Evolutionary conservation across 805 yeast species (phyloP).

Genomic region (Starmerella powellii): DNA sequence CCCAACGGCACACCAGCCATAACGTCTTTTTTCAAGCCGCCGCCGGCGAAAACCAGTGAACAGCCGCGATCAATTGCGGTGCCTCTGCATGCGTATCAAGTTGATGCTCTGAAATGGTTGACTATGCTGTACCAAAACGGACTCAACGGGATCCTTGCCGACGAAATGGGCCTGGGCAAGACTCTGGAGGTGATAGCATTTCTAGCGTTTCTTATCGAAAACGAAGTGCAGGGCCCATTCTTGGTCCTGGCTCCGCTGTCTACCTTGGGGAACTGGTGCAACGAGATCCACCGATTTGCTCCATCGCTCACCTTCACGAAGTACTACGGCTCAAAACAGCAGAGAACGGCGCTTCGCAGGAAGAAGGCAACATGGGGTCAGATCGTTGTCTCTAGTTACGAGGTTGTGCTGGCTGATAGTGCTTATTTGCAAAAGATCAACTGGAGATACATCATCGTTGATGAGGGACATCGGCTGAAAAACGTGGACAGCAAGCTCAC

Average conservation of each 20-base stretch:
- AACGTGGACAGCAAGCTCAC: conserved; percentile 70
- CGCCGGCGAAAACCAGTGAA: conserved; percentile 17
- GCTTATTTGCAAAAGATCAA: conserved; percentile 38
- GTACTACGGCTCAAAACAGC: conserved; percentile 52
- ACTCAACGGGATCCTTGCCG: conserved; percentile 86
- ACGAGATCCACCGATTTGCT: conserved; percentile 60
- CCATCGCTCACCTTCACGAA: conserved; percentile 49
- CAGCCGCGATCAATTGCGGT: conserved; percentile 53
- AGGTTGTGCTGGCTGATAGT: conserved; percentile 61
- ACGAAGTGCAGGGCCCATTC: conserved; percentile 75
- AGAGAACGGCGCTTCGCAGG: conserved; percentile 38
- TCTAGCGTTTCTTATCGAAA: conserved; percentile 60
- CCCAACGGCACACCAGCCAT: neutral
- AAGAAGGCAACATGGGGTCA: conserved; percentile 28
- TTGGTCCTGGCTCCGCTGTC: conserved; percentile 89
- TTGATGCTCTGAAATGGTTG: conserved; percentile 86
- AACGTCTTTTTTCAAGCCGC: conserved; percentile 18
- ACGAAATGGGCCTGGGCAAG: conserved; percentile 96
- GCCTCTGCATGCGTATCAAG: conserved; percentile 65
- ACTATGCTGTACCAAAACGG: conserved; percentile 85
- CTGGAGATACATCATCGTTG: conserved; percentile 84
- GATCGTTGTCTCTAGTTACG: conserved; percentile 72
- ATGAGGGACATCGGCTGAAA: conserved; percentile 90
- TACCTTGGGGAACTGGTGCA: conserved; percentile 74
- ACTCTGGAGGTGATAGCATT: conserved; percentile 81